Evolutionary conservation across 441 rosid species (phyloP), one percentile per base, ranked within the genome.

Genomic region (Jatropha multifida): DNA sequence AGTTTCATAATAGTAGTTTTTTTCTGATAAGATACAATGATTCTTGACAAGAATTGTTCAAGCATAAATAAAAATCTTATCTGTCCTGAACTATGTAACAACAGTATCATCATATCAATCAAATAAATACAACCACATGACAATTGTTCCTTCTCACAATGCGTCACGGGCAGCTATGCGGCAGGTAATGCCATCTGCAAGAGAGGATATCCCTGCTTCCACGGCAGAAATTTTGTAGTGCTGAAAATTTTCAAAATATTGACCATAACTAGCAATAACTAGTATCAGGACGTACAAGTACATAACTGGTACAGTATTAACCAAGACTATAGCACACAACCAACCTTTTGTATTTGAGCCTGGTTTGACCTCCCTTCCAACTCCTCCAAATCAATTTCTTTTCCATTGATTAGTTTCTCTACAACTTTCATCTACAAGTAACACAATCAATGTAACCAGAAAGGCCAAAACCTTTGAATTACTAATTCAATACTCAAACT

Each of bases 91-190:
- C 18, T 7, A 37, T 32, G 76, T 49, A 1, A 32, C 17, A 26
- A 56, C 66, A 26, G 41, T 72, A 42, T 44, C 10, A 44, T 44
- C 10, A 75, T 26, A 58, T 23, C 48, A 38, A 38, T 60, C 61
- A 9, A 32, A 48, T 20, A 26, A 3, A 7, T 14, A 48, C 20
- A 64, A 1, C 1, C 58, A 38, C n/a, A 55, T 27, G n/a, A 58
- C 13, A n/a, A 11, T 18, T 59, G 23, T 68, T 62, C n/a, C 41
- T 20, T 77, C 64, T 89, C 88, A 93, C 78, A 93, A 80, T 80
- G 98, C 90, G 56, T 94, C 97, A 0, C 96, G 92, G 40, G 90
- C 85, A 38, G 99, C 94, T 7, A 94, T 92, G 64, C 96, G 86
- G 69, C 98, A 92, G 15, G 90, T 83, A 58, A 96, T 91, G 13